Percentiles rank a stretch among this genome's conserved stretches.
phyloP scores from a whole-genome alignment of 352 stramenopile genomes.

The Phytophthora pini region DNA sequence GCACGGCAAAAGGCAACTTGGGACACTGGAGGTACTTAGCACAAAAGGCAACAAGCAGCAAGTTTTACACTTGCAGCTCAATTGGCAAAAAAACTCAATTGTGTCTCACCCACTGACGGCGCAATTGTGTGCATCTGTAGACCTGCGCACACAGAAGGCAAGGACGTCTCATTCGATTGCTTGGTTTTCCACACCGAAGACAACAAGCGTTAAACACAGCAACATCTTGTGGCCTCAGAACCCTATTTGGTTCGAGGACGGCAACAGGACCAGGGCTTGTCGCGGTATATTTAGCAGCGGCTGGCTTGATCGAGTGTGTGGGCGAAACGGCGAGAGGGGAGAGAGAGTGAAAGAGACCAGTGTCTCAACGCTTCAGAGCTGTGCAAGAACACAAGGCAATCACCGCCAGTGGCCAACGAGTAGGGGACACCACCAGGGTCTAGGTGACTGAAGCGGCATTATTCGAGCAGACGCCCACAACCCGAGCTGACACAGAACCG shows the following conservation, averaged over 20 bases:
- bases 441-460: constrained; percentile 61
- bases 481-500: constrained; percentile 38
- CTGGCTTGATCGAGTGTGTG: constrained; percentile 21
- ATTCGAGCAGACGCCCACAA: constrained; percentile 41
- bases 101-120: constrained; percentile 26
- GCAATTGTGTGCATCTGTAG: constrained; percentile 18
- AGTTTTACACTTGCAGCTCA: constrained; percentile 14
- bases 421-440: constrained; percentile 38
- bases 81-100: constrained; percentile 10
- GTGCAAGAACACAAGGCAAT: constrained; percentile 19
- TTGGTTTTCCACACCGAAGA: background rate
- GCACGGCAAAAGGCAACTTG: constrained; percentile 2
- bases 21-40: constrained; percentile 8
- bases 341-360: constrained; percentile 30
- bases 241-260: constrained; percentile 20
- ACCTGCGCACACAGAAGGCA: constrained; percentile 10
- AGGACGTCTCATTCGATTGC: constrained; percentile 12
- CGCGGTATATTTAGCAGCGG: constrained; percentile 35
- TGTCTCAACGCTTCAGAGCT: constrained; percentile 18
- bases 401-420: constrained; percentile 31
- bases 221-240: constrained; percentile 24
- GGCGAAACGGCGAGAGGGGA: constrained; percentile 30
- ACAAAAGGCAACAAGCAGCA: constrained; percentile 17
- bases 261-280: constrained; percentile 7
- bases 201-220: constrained; percentile 17